Evolutionary conservation across 495 filamentous ascomycete genomes (phyloP).

Genomic region (Glarea lozoyensis): DNA sequence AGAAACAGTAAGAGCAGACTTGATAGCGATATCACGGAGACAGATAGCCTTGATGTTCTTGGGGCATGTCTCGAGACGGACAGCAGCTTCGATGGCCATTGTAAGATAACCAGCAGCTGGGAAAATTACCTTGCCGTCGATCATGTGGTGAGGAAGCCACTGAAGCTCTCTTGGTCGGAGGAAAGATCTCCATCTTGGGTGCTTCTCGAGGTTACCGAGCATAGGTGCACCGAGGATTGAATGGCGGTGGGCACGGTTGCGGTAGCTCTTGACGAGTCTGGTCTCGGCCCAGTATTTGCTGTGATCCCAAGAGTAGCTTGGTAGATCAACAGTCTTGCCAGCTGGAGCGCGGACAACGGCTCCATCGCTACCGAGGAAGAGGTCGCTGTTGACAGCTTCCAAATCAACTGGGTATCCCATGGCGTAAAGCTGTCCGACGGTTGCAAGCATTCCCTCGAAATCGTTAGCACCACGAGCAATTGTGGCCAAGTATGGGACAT

Average conservation of each 20-base stretch:
- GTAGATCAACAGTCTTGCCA: constrained; percentile 19
- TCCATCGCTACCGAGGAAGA: not conserved
- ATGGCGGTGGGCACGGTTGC: constrained; percentile 14
- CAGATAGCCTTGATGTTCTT: constrained; percentile 11
- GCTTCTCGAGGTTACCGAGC: constrained; percentile 35
- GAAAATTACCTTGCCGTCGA: constrained; percentile 16
- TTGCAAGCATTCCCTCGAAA: constrained; percentile 34
- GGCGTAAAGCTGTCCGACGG: constrained; percentile 25
- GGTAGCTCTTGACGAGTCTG: constrained; percentile 21
- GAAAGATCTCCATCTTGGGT: constrained; percentile 32
- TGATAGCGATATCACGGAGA: constrained; percentile 12
- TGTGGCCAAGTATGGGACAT: constrained; percentile 21
- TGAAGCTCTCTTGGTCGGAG: constrained; percentile 25
- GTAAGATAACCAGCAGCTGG: constrained; percentile 36
- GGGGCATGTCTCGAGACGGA: constrained; percentile 4
- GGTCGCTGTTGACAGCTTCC: constrained; percentile 28
- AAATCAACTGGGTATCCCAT: constrained; percentile 26
- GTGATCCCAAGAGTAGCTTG: constrained; percentile 27
- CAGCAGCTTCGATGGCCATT: constrained; percentile 29
- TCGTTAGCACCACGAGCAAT: constrained; percentile 33
- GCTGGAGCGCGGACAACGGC: not conserved
- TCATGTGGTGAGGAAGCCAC: constrained; percentile 21
- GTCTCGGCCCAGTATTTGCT: constrained; percentile 22
- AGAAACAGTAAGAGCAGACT: constrained; percentile 23
- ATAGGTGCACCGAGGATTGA: constrained; percentile 9